A percentile compares a stretch with the other conserved stretches of the same genome.
Evolutionary conservation across 148 eudicot genomes (phyloP).

Genomic region (Talinum fruticosum): DNA sequence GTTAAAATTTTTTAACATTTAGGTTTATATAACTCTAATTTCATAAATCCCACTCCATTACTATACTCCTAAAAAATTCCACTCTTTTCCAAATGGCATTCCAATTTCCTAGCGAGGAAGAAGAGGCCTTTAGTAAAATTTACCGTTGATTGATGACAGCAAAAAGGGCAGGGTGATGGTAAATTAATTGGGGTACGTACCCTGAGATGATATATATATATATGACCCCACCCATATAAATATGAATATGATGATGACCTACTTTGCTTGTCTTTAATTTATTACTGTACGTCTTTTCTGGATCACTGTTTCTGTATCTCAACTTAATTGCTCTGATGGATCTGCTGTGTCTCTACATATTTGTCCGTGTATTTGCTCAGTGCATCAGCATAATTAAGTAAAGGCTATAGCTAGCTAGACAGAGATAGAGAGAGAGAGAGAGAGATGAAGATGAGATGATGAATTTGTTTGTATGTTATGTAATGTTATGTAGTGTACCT

Average conservation of each 20-base stretch:
- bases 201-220: not conserved
- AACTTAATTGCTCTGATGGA: not conserved
- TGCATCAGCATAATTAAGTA: not conserved
- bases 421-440: not conserved
- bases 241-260: not conserved
- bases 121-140: too few relatives aligned
- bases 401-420: too few relatives aligned
- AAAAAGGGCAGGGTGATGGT: not conserved
- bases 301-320: not conserved
- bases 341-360: not conserved
- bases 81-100: too few relatives aligned
- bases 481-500: constrained; percentile 32
- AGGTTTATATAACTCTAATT: too few relatives aligned
- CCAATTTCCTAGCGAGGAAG: too few relatives aligned
- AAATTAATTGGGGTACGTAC: not conserved
- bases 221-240: not conserved
- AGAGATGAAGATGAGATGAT: not conserved
- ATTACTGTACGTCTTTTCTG: not conserved
- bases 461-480: not conserved
- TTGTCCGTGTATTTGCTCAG: not conserved
- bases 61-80: too few relatives aligned
- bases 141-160: too few relatives aligned
- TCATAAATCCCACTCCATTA: too few relatives aligned
- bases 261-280: not conserved
- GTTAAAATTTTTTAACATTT: too few relatives aligned